phyloP scores from a whole-genome alignment of 805 yeast species.

The Allodekkera sacchari region DNA sequence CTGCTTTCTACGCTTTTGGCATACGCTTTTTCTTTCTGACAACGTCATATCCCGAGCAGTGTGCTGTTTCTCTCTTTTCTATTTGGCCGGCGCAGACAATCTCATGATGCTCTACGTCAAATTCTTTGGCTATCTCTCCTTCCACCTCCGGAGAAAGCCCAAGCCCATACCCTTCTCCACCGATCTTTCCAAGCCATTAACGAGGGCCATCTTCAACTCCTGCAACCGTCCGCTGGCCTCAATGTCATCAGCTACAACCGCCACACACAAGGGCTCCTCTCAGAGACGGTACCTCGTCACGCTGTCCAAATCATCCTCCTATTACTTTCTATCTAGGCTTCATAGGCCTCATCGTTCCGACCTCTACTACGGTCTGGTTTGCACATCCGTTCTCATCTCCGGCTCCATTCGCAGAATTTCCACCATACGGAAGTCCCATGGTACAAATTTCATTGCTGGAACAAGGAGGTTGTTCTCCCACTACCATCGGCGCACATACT shows the following conservation, averaged over 20 bases:
- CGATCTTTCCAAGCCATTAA: constrained; percentile 15
- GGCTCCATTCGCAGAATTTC: constrained; percentile 10
- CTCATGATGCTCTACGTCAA: too few species aligned
- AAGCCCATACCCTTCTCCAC: constrained; percentile 4
- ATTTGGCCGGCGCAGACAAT: too few species aligned
- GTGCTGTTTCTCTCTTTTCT: too few species aligned
- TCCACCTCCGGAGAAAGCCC: too few species aligned
- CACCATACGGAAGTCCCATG: constrained; percentile 2
- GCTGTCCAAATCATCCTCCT: constrained; percentile 7
- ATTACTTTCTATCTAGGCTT: constrained; percentile 40
- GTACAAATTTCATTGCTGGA: constrained; percentile 16
- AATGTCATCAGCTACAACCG: constrained; percentile 9
- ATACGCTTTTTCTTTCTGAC: too few species aligned
- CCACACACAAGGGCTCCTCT: too few species aligned
- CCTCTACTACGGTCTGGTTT: constrained; percentile 32
- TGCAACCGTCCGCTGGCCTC: constrained; percentile 9
- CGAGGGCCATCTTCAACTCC: constrained; percentile 17
- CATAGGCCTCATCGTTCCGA: constrained; percentile 51
- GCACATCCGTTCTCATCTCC: constrained; percentile 13
- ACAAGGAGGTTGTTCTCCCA: constrained; percentile 17
- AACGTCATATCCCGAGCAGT: too few species aligned
- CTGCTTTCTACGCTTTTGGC: too few species aligned
- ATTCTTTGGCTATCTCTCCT: too few species aligned
- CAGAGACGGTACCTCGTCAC: constrained; percentile 4
- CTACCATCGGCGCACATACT: not conserved